Evolutionary conservation across 331 rosid species (phyloP).

Genomic region (Malus hybrid): DNA sequence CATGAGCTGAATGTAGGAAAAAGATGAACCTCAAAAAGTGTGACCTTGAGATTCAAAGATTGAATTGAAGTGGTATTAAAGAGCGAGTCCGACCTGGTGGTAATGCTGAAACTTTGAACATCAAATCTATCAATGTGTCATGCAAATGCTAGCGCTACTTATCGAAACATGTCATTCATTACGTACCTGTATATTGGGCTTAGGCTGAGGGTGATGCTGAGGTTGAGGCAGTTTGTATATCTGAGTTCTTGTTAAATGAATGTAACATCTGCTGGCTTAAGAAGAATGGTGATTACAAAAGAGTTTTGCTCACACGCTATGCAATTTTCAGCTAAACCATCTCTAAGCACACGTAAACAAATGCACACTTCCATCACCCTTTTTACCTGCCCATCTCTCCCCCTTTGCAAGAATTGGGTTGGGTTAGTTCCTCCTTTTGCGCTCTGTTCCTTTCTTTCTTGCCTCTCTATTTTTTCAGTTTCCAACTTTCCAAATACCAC

Average conservation of each 20-base stretch:
- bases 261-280: slow-evolving; percentile 16
- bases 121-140: not conserved
- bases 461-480: slow-evolving; percentile 30
- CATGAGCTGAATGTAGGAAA: not conserved
- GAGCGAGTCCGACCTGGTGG: not conserved
- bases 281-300: slow-evolving; percentile 18
- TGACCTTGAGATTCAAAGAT: not conserved
- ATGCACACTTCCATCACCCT: slow-evolving; percentile 18
- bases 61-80: not conserved
- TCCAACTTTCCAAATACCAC: slow-evolving; percentile 18
- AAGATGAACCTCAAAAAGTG: not conserved
- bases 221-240: not conserved
- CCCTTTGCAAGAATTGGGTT: slow-evolving; percentile 15
- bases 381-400: slow-evolving; percentile 21
- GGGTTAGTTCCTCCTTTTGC: slow-evolving; percentile 45
- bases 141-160: not conserved
- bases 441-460: slow-evolving; percentile 13
- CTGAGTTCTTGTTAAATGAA: slow-evolving; percentile 5
- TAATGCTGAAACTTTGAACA: not conserved
- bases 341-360: slow-evolving; percentile 25
- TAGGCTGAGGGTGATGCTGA: too few relatives aligned
- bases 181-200: not conserved
- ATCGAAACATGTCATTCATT: not conserved
- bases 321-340: slow-evolving; percentile 41
- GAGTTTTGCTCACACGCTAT: slow-evolving; percentile 48